Evolutionary conservation across 257 asterid genomes (phyloP).

Genomic region (Orobanche coerulescens): DNA sequence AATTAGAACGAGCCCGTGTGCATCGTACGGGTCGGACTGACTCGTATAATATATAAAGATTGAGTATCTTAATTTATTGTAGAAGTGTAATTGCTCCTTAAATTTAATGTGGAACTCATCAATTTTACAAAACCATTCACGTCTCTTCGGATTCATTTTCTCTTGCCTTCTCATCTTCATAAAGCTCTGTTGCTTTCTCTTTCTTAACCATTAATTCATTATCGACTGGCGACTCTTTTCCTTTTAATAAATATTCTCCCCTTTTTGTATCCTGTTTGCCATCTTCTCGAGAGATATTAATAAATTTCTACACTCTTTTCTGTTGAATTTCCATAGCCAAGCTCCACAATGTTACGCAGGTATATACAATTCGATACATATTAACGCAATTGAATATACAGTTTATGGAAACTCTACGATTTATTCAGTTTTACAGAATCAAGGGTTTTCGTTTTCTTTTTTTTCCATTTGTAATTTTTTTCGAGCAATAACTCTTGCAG

Average conservation of each 20-base stretch:
- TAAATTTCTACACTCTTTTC: conserved; percentile 16
- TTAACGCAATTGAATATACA: background rate
- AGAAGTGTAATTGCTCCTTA: no score
- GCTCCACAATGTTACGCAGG: conserved; percentile 40
- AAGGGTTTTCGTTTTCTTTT: conserved; percentile 14
- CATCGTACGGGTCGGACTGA: no score
- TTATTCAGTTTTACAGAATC: conserved; percentile 18
- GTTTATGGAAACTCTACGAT: background rate
- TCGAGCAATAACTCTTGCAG: conserved; percentile 33
- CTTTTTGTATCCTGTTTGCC: conserved; percentile 2
- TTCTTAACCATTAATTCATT: no score
- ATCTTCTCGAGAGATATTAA: conserved; percentile 10
- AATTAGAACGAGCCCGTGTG: no score
- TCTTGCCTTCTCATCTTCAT: no score
- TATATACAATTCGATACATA: conserved; percentile 12
- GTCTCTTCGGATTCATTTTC: no score
- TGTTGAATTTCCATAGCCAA: conserved; percentile 20
- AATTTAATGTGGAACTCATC: no score
- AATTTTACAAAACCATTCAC: no score
- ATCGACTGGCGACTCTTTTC: background rate
- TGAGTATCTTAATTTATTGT: no score
- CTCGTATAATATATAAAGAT: no score
- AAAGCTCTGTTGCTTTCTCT: no score
- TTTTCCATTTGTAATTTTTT: background rate
- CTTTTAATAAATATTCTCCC: background rate